Evolutionary conservation across 2,329 filamentous ascomycete species (phyloP).

Genomic region (Elsinoe arachidis): DNA sequence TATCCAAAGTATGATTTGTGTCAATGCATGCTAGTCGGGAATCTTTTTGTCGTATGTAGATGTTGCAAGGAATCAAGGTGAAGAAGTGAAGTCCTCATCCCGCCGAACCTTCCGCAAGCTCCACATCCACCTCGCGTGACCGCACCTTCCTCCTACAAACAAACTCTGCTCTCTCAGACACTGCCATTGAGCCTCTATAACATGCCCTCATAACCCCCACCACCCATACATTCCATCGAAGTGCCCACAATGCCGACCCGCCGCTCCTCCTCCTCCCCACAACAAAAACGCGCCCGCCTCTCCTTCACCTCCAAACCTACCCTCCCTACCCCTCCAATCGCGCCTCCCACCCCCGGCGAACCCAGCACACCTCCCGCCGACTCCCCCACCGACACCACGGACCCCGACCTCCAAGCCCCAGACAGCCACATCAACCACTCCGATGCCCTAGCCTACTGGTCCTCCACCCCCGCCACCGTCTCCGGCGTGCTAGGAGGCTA

Average conservation of each 20-base stretch:
- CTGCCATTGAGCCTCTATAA: not conserved
- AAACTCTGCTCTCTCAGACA: not conserved
- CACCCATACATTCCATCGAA: not conserved
- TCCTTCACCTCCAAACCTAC: not conserved
- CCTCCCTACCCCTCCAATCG: not conserved
- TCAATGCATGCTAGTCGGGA: not conserved
- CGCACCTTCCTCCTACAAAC: not conserved
- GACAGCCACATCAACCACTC: slow-evolving; percentile 39
- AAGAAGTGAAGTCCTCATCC: not conserved
- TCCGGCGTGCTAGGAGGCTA: slow-evolving; percentile 75
- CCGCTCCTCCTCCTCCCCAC: not conserved
- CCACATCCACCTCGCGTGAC: not conserved
- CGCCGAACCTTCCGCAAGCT: not conserved
- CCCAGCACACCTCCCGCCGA: slow-evolving; percentile 6
- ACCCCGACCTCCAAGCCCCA: slow-evolving; percentile 16
- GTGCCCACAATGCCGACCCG: not conserved
- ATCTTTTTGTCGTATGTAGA: not conserved
- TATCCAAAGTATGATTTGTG: no score
- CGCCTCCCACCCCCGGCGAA: not conserved
- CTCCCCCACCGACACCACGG: slow-evolving; percentile 3
- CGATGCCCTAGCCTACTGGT: slow-evolving; percentile 44
- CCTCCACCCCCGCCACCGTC: slow-evolving; percentile 43
- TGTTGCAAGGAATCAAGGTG: no score
- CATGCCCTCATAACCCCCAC: not conserved
- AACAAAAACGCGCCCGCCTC: slow-evolving; percentile 1